These are phyloP conservation scores for Fusarium palustre DNA, from an alignment of 2,329 filamentous ascomycete genomes.

Conservation along the genomic window DNA sequence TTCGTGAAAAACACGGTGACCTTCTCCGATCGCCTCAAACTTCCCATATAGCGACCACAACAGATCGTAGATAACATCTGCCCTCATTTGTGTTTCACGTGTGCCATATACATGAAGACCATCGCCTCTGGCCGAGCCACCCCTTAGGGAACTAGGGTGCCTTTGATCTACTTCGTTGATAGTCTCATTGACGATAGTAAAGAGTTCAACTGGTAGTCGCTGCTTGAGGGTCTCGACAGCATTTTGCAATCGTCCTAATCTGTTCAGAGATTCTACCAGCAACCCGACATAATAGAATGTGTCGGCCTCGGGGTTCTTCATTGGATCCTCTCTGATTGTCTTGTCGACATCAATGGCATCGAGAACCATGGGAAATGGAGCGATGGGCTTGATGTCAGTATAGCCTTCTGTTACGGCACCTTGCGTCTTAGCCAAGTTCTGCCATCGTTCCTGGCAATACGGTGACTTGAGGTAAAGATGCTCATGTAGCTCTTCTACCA, in stretches of 20 bases:
- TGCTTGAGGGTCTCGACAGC: conserved; percentile 94
- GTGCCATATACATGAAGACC: conserved; percentile 73
- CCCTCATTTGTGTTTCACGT: conserved; percentile 79
- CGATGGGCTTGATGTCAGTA: conserved; percentile 58
- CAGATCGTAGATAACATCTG: conserved; percentile 89
- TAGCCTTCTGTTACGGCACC: conserved; percentile 64
- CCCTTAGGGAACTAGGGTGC: conserved; percentile 83
- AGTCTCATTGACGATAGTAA: conserved; percentile 92
- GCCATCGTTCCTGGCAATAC: conserved; percentile 97
- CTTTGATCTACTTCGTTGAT: conserved; percentile 93
- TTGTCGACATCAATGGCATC: conserved; percentile 71
- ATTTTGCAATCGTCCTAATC: conserved; percentile 84
- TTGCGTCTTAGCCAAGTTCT: conserved; percentile 78
- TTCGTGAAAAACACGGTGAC: conserved; percentile 93
- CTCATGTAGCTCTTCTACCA: conserved; percentile 97
- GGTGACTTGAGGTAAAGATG: conserved; percentile 98
- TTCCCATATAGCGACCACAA: conserved; percentile 94
- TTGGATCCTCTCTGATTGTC: conserved; percentile 82
- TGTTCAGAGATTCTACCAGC: conserved; percentile 89
- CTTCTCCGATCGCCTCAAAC: conserved; percentile 96
- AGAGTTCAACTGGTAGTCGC: conserved; percentile 91
- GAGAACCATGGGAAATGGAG: conserved; percentile 69
- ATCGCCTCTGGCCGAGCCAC: conserved; percentile 64
- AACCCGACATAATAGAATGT: conserved; percentile 94
- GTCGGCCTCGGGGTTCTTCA: conserved; percentile 93